A percentile compares a stretch with the other conserved stretches of the same genome.
phyloP scores from a whole-genome alignment of 495 filamentous ascomycete species.

The Lentithecium fluviatile region DNA sequence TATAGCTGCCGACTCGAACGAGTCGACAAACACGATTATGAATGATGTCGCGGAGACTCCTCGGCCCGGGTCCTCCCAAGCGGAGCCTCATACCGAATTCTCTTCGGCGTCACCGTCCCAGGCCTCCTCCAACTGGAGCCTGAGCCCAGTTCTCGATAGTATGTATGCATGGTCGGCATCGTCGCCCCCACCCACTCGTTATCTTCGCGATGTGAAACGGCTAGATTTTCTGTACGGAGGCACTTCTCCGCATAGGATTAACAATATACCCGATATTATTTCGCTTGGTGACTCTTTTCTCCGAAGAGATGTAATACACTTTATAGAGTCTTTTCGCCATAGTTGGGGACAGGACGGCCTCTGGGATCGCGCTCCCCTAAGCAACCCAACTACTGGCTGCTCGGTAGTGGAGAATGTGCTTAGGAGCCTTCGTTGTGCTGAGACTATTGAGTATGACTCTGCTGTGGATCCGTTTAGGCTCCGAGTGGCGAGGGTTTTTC shows the following conservation, averaged over 20 bases:
- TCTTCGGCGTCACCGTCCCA: conserved; percentile 1
- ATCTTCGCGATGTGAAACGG: background rate
- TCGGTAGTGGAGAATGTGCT: no score
- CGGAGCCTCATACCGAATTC: background rate
- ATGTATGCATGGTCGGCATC: conserved; percentile 1
- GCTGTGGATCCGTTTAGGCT: no score
- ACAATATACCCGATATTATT: background rate
- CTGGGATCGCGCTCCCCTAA: no score
- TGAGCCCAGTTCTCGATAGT: conserved; percentile 3
- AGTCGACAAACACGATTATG: conserved; percentile 4
- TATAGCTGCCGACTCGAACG: conserved; percentile 9
- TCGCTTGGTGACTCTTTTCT: background rate
- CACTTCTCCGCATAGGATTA: no score
- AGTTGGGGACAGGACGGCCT: no score
- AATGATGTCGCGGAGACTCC: conserved; percentile 10
- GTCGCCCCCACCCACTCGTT: conserved; percentile 8
- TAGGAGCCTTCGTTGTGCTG: no score
- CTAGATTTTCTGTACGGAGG: conserved; percentile 2
- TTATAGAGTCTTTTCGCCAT: no score
- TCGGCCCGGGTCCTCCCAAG: conserved; percentile 6
- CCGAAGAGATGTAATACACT: background rate
- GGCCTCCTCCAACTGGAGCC: conserved; percentile 6
- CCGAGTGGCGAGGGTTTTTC: no score
- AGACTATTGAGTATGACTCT: no score
- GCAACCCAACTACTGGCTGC: no score